A percentile compares a stretch with the other conserved stretches of the same genome.
phyloP scores from a whole-genome alignment of 2,329 filamentous ascomycete species.

The Ilyonectria robusta region DNA sequence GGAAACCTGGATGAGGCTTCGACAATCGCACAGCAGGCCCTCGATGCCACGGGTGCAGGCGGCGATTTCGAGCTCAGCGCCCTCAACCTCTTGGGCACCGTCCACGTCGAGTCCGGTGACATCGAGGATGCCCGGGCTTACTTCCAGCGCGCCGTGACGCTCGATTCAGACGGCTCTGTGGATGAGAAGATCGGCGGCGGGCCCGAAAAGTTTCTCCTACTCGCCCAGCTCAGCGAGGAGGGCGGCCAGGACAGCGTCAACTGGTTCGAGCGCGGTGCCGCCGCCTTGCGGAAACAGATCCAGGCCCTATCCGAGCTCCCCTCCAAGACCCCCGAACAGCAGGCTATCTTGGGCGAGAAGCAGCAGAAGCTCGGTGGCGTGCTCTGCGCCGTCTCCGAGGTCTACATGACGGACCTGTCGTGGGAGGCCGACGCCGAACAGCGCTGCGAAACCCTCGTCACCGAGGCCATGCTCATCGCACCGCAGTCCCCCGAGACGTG shows the following conservation, averaged over 20 bases:
- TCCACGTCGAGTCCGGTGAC: slow-evolving; percentile 86
- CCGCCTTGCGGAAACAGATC: slow-evolving; percentile 80
- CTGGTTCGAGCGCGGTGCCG: slow-evolving; percentile 80
- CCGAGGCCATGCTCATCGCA: slow-evolving; percentile 89
- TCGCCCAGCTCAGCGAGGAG: slow-evolving; percentile 88
- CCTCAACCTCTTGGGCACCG: slow-evolving; percentile 84
- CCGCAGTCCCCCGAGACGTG: slow-evolving; percentile 89
- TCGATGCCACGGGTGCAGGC: slow-evolving; percentile 59
- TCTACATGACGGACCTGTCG: slow-evolving; percentile 98
- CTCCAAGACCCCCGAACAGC: slow-evolving; percentile 56
- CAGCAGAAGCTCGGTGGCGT: slow-evolving; percentile 87
- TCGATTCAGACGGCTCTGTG: slow-evolving; percentile 82
- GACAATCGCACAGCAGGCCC: slow-evolving; percentile 58
- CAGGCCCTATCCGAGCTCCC: slow-evolving; percentile 69
- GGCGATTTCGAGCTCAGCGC: slow-evolving; percentile 73
- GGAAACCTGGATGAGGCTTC: slow-evolving; percentile 59
- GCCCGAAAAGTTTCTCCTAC: slow-evolving; percentile 93
- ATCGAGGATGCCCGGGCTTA: slow-evolving; percentile 79
- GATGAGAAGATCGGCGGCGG: slow-evolving; percentile 83
- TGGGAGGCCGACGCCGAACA: slow-evolving; percentile 93
- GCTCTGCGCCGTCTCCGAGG: slow-evolving; percentile 94
- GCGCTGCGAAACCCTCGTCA: slow-evolving; percentile 89
- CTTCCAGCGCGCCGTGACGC: slow-evolving; percentile 79
- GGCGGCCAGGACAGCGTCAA: slow-evolving; percentile 75
- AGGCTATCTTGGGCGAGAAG: slow-evolving; percentile 73